Evolutionary conservation across 352 stramenopile genomes (phyloP).

Genomic region (Nothophytophthora sp.): DNA sequence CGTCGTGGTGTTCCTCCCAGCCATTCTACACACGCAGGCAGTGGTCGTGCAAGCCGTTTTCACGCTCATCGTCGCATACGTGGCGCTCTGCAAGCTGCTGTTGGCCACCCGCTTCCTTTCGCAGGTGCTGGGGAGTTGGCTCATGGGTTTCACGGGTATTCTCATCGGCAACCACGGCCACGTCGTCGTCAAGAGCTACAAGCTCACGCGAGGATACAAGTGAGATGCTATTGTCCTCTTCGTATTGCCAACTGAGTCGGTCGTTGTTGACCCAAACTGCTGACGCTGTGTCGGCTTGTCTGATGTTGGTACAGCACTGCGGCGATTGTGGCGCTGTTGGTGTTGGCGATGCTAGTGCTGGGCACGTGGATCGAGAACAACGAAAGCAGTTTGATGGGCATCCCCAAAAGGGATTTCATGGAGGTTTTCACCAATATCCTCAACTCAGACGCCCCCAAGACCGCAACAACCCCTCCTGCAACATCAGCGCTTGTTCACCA

Average conservation of each 20-base stretch:
- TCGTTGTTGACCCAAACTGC: too few species aligned
- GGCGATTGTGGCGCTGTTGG: constrained; percentile 46
- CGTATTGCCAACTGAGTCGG: too few species aligned
- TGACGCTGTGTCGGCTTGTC: too few species aligned
- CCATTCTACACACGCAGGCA: constrained; percentile 43
- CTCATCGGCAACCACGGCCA: constrained; percentile 64
- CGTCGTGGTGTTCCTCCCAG: constrained; percentile 64
- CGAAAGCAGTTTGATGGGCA: constrained; percentile 58
- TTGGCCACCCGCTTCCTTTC: constrained; percentile 52
- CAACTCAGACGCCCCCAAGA: constrained; percentile 30
- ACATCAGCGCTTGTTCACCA: constrained; percentile 14
- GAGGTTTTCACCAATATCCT: constrained; percentile 70
- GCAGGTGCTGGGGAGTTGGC: constrained; percentile 62
- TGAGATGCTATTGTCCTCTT: too few species aligned
- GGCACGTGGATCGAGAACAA: constrained; percentile 80
- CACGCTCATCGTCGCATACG: constrained; percentile 8
- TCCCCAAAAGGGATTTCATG: constrained; percentile 65
- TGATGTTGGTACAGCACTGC: constrained; percentile 33
- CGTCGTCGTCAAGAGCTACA: constrained; percentile 44
- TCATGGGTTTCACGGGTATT: constrained; percentile 57
- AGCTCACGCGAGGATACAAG: constrained; percentile 48
- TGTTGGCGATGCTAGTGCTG: constrained; percentile 53
- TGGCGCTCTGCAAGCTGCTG: constrained; percentile 47
- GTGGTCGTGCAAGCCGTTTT: constrained; percentile 29
- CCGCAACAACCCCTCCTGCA: constrained; percentile 1